Evolutionary conservation across 2,329 filamentous ascomycete genomes (phyloP).

Genomic region (Myrmaecium sp.): DNA sequence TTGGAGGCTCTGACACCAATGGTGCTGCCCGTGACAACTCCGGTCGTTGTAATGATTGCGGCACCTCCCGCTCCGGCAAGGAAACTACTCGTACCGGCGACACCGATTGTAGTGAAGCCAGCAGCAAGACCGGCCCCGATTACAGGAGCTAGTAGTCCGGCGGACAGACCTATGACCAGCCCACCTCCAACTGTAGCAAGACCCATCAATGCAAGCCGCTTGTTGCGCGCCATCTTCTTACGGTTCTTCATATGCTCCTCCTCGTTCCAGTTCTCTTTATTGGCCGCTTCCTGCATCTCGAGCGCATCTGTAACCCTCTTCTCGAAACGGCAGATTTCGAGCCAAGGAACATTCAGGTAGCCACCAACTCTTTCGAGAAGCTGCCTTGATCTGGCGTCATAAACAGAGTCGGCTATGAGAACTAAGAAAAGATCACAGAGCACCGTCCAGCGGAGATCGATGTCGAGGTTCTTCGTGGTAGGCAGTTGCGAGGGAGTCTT

Average conservation of each 20-base stretch:
- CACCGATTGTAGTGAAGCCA: conserved; percentile 87
- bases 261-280: conserved; percentile 96
- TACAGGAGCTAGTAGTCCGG: conserved; percentile 76
- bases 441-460: conserved; percentile 92
- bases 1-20: conserved; percentile 78
- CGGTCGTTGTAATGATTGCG: conserved; percentile 81
- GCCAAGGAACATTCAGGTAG: conserved; percentile 67
- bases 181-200: conserved; percentile 90
- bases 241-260: conserved; percentile 81
- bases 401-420: conserved; percentile 87
- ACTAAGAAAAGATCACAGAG: conserved; percentile 90
- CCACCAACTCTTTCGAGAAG: conserved; percentile 70
- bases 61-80: conserved; percentile 83
- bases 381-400: conserved; percentile 74
- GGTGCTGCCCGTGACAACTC: conserved; percentile 69
- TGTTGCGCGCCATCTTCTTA: conserved; percentile 64
- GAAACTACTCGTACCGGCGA: conserved; percentile 76
- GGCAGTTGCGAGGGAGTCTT: conserved; percentile 71
- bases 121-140: conserved; percentile 89
- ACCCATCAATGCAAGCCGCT: conserved; percentile 87
- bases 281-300: conserved; percentile 90
- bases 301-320: conserved; percentile 92
- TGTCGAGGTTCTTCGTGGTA: conserved; percentile 70
- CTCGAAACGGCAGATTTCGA: conserved; percentile 92
- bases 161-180: conserved; percentile 86